phyloP scores from a whole-genome alignment of 2,329 filamentous ascomycete species.

The Aspergillus versicolor region DNA sequence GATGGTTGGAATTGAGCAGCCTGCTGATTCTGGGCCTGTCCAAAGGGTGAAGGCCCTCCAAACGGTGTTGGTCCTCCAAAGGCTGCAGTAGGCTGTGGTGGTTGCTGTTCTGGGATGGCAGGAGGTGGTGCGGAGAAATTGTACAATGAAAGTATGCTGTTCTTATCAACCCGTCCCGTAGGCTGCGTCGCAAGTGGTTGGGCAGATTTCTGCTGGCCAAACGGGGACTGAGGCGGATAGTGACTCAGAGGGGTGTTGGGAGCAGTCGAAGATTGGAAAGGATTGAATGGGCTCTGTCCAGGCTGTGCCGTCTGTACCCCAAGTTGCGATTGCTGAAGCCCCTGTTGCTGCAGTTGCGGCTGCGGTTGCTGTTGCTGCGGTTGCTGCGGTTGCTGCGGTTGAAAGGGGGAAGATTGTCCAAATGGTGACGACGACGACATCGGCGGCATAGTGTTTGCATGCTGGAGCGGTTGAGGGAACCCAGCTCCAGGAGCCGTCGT shows the following conservation, averaged over 20 bases:
- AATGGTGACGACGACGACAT: conserved; percentile 33
- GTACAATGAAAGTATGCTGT: conserved; percentile 48
- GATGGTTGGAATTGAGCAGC: conserved; percentile 13
- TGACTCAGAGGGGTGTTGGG: conserved; percentile 25
- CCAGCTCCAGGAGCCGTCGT: conserved; percentile 13
- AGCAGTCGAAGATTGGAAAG: conserved; percentile 32
- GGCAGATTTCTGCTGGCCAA: conserved; percentile 17
- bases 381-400: conserved; percentile 27
- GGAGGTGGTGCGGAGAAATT: conserved; percentile 42
- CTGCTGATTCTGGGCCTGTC: conserved; percentile 22
- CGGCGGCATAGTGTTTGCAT: conserved; percentile 42
- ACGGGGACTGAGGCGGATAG: conserved; percentile 28
- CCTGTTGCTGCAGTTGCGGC: conserved; percentile 21
- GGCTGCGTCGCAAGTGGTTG: conserved; percentile 40
- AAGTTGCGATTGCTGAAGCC: conserved; percentile 23
- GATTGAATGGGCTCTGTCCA: conserved; percentile 29
- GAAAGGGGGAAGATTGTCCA: conserved; percentile 26
- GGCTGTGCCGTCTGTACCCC: conserved; percentile 19
- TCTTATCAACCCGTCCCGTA: conserved; percentile 47
- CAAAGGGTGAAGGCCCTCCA: conserved; percentile 20
- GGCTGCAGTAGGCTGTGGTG: conserved; percentile 21
- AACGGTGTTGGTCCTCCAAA: conserved; percentile 22
- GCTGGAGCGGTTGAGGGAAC: conserved; percentile 25
- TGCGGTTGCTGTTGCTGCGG: conserved; percentile 19
- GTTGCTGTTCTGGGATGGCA: conserved; percentile 35